Evolutionary conservation across 2,329 filamentous ascomycete species (phyloP), one percentile per base, ranked within the genome.

Genomic region (Trematosphaeria pertusa): DNA sequence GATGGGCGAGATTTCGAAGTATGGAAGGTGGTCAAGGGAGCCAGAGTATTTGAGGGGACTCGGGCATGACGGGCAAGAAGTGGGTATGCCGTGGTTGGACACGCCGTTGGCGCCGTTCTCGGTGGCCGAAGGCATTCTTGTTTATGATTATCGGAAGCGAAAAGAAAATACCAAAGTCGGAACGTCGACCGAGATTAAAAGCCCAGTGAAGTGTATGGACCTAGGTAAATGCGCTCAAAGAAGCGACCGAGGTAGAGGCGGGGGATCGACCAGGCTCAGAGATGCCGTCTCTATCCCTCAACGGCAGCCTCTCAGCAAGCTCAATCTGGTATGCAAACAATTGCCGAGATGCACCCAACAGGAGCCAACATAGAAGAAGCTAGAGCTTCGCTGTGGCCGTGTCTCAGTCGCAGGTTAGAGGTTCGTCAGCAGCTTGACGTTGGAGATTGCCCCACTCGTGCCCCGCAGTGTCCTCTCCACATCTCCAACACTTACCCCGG

Each of bases 1-100:
- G 32, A 80, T 71, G 0, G 84, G 84, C 1, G 84, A 87, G 4
- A 81, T 71, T 22, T 87, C 84, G 45, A 84, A 81, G 12, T 74
- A 73, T 48, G 81, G 74, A 44, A 78, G 80, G 7, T 73, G 47
- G 38, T 83, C 75, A 1, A 84, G 72, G 1, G 67, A 74, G 0
- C 81, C 81, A 1, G 75, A 77, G 3, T 77, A 70, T 63, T 79
- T 76, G 12, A 80, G 47, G 7, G 69, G 68, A 9, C 11, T 40
- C 24, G 54, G 52, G 15, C 54, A 58, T 0, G 54, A 58, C 5
- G 54, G 43, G 21, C 54, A 55, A 1, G 46, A 52, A 4, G 43
- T 51, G 12, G 51, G 51, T n/a, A 58, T 55, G n/a, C 36, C 38
- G 20, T 44, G 31, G 11, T 20, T 31, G 2, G 48, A 46, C 15